Percentiles rank a stretch among this genome's conserved stretches.
Conservation (phyloP, 495 filamentous ascomycete species). For the Antarctomyces pellizariae region DNA sequence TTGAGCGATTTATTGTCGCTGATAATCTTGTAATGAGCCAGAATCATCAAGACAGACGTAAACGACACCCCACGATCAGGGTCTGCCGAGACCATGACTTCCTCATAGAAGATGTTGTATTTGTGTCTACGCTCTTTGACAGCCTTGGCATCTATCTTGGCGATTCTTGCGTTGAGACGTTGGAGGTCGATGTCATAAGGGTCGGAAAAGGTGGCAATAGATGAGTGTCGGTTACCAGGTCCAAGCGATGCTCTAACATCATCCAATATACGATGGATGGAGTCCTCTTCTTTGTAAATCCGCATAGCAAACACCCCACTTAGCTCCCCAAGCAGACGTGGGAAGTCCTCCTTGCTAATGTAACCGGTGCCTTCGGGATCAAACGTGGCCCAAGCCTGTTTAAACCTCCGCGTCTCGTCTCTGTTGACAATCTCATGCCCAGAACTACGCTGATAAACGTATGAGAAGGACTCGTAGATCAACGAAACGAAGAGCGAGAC, state of each 20-base stretch:
- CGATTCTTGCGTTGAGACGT: conserved; percentile 49
- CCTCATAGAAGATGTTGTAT: conserved; percentile 87
- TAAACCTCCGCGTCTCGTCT: conserved; percentile 88
- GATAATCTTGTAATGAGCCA: conserved; percentile 98
- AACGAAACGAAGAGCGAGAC: conserved; percentile 95
- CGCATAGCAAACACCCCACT: conserved; percentile 92
- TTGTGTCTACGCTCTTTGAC: conserved; percentile 49
- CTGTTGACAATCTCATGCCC: conserved; percentile 62
- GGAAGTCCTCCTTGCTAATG: conserved; percentile 81
- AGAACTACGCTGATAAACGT: conserved; percentile 92
- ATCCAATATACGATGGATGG: conserved; percentile 60
- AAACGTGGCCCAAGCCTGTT: conserved; percentile 91
- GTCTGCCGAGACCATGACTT: conserved; percentile 84
- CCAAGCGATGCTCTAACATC: conserved; percentile 38
- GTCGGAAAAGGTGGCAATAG: conserved; percentile 21
- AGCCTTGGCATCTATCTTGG: conserved; percentile 45
- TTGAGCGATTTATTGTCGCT: conserved; percentile 87
- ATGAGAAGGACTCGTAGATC: conserved; percentile 98
- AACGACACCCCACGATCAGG: conserved; percentile 75
- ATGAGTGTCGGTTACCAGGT: conserved; percentile 27
- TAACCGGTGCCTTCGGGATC: conserved; percentile 81
- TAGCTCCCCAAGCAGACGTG: conserved; percentile 69
- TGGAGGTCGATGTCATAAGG: conserved; percentile 51
- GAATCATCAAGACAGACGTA: conserved; percentile 82
- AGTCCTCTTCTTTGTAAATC: conserved; percentile 82